Conservation (phyloP, 495 filamentous ascomycete genomes). For the Penicillium taxi region DNA sequence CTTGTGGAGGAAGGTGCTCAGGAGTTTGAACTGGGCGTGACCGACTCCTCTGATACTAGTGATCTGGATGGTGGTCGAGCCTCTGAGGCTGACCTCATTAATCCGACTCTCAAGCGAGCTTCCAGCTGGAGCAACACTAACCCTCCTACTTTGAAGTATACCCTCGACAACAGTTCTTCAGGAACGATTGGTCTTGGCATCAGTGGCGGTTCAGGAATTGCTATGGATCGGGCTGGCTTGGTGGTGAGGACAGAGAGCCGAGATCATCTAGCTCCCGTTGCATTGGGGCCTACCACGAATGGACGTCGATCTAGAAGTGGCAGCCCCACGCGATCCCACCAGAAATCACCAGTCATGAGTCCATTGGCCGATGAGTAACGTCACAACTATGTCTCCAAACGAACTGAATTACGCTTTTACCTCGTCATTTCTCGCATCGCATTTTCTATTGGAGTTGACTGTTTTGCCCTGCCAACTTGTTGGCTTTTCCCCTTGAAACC, state of each 20-base stretch:
- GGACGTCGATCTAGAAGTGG: slow-evolving; percentile 38
- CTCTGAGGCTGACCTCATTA: slow-evolving; percentile 25
- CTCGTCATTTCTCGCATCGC: slow-evolving; percentile 13
- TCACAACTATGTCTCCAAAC: slow-evolving; percentile 6
- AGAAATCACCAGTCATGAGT: slow-evolving; percentile 36
- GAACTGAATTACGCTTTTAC: slow-evolving; percentile 13
- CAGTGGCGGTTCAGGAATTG: slow-evolving; percentile 39
- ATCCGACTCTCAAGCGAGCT: slow-evolving; percentile 29
- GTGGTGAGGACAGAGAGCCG: slow-evolving; percentile 74
- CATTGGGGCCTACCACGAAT: slow-evolving; percentile 36
- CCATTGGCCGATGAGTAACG: slow-evolving; percentile 36
- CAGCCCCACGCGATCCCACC: slow-evolving; percentile 38
- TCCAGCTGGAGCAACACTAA: slow-evolving; percentile 31
- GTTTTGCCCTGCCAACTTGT: too few species aligned
- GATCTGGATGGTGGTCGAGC: slow-evolving; percentile 37
- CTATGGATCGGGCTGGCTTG: slow-evolving; percentile 65
- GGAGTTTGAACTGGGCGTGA: slow-evolving; percentile 64
- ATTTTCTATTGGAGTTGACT: slow-evolving; percentile 18
- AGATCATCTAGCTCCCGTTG: slow-evolving; percentile 52
- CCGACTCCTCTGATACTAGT: slow-evolving; percentile 51
- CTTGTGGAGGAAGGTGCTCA: slow-evolving; percentile 70
- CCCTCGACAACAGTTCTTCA: slow-evolving; percentile 47
- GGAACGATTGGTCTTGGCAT: slow-evolving; percentile 44
- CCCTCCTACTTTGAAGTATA: slow-evolving; percentile 47
- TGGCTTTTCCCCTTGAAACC: background rate